A percentile compares a stretch with the other conserved stretches of the same genome.
phyloP scores from a whole-genome alignment of 169 alveolate genomes.

The Plasmodium gaboni region DNA sequence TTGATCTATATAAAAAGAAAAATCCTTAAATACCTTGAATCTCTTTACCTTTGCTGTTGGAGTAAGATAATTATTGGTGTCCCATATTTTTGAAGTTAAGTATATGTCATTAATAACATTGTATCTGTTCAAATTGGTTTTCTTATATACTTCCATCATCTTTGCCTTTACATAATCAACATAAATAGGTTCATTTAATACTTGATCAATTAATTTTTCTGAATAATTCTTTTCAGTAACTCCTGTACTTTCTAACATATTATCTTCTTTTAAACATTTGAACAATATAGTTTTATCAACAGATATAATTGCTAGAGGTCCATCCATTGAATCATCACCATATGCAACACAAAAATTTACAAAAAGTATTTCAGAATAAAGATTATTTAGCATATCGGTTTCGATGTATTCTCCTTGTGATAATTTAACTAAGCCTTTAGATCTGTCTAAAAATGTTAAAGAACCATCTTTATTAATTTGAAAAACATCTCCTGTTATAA shows the following conservation, averaged over 20 bases:
- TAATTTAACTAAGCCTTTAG: constrained; percentile 94
- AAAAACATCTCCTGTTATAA: constrained; percentile 95
- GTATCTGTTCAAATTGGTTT: constrained; percentile 24
- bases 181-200: neutral
- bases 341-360: constrained; percentile 45
- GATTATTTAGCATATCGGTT: constrained; percentile 49
- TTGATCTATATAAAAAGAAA: constrained; percentile 5
- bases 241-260: neutral
- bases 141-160: constrained; percentile 35
- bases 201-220: constrained; percentile 1
- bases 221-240: constrained; percentile 1
- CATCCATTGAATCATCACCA: constrained; percentile 72
- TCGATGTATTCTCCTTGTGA: constrained; percentile 97
- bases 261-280: constrained; percentile 18
- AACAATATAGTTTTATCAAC: constrained; percentile 24
- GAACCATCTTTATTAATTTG: constrained; percentile 90
- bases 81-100: constrained; percentile 26
- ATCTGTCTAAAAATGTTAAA: constrained; percentile 94
- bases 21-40: constrained; percentile 43
- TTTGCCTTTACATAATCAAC: constrained; percentile 29
- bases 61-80: constrained; percentile 35
- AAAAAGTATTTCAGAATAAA: constrained; percentile 27
- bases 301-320: constrained; percentile 49
- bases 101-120: constrained; percentile 24
- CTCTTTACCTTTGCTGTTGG: constrained; percentile 37